Conservation (phyloP, 768 basidiomycete species). For the Leccinum rimulosum region DNA sequence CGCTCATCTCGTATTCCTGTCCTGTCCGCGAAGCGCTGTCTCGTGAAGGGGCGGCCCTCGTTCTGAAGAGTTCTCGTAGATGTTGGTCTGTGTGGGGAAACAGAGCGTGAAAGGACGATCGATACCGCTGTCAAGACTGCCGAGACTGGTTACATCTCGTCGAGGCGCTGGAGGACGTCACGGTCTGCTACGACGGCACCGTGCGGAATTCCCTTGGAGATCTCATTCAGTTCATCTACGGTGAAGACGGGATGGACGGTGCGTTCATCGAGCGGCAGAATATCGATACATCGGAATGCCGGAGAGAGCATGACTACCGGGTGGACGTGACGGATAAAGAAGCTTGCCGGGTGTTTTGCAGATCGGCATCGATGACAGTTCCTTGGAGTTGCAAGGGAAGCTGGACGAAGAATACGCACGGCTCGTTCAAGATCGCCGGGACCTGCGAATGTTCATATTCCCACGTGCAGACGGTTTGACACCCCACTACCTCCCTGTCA, state of each 20-base stretch:
- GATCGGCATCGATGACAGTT: slow-evolving; percentile 83
- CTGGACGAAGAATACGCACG: slow-evolving; percentile 76
- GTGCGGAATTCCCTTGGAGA: slow-evolving; percentile 97
- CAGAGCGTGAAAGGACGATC: slow-evolving; percentile 98
- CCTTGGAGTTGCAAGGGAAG: slow-evolving; percentile 76
- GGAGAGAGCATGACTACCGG: too few relatives aligned
- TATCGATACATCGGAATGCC: slow-evolving; percentile 78
- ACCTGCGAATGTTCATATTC: slow-evolving; percentile 84
- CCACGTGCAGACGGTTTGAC: slow-evolving; percentile 64
- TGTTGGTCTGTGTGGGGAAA: slow-evolving; percentile 99
- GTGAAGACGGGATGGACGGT: slow-evolving; percentile 99
- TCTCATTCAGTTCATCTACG: slow-evolving; percentile 93
- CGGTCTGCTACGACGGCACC: slow-evolving; percentile 97
- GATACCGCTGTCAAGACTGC: slow-evolving; percentile 99
- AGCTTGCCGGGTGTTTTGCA: slow-evolving; percentile 73
- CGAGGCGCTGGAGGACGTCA: slow-evolving; percentile 96
- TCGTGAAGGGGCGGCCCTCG: too few relatives aligned
- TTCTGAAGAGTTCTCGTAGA: slow-evolving; percentile 67
- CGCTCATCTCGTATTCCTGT: too few relatives aligned
- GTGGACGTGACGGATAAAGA: slow-evolving; percentile 33
- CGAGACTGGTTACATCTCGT: slow-evolving; percentile 99
- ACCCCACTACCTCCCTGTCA: slow-evolving; percentile 91
- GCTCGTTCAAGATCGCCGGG: slow-evolving; percentile 68
- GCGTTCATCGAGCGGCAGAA: slow-evolving; percentile 96
- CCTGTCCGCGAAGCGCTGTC: too few relatives aligned